A percentile compares a stretch with the other conserved stretches of the same genome.
These are phyloP conservation scores for Fistulinella staudtii DNA, from an alignment of 1,284 basidiomycete genomes.

Conservation along the genomic window DNA sequence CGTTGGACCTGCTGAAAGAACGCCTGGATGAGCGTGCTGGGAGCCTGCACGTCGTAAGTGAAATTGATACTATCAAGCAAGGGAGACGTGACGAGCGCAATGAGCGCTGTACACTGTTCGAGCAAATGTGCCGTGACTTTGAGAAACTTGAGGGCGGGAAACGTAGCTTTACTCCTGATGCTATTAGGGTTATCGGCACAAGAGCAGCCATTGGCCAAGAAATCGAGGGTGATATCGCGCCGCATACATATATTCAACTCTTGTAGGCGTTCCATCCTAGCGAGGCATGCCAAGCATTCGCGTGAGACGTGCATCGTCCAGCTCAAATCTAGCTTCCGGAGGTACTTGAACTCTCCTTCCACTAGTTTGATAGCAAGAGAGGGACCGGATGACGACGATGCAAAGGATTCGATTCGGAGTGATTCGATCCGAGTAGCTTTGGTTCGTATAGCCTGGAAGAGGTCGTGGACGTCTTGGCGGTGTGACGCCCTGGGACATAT, in stretches of 20 bases:
- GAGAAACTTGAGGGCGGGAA: constrained; percentile 21
- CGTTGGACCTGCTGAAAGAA: constrained; percentile 24
- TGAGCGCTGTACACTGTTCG: constrained; percentile 25
- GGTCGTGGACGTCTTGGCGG: constrained; percentile 15
- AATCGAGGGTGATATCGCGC: constrained; percentile 18
- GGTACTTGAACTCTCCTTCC: constrained; percentile 16
- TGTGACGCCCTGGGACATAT: constrained; percentile 24
- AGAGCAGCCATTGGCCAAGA: constrained; percentile 12
- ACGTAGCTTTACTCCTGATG: constrained; percentile 7
- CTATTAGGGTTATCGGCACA: neutral
- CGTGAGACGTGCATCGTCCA: constrained; percentile 23
- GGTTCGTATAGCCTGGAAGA: constrained; percentile 23
- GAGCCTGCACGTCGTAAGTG: constrained; percentile 30
- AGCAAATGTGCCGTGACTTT: constrained; percentile 25
- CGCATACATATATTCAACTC: constrained; percentile 22
- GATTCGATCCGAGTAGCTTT: constrained; percentile 19
- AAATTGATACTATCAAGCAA: constrained; percentile 20
- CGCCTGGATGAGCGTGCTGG: constrained; percentile 16
- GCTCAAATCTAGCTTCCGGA: constrained; percentile 25
- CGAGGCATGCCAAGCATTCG: constrained; percentile 21
- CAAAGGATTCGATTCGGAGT: constrained; percentile 27
- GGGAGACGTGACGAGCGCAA: constrained; percentile 24
- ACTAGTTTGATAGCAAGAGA: constrained; percentile 18
- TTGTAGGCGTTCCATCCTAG: constrained; percentile 18
- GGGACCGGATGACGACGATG: constrained; percentile 6